Evolutionary conservation across 805 yeast species (phyloP), one percentile per base, ranked within the genome.

Genomic region (Hermanozyma aechmeae): DNA sequence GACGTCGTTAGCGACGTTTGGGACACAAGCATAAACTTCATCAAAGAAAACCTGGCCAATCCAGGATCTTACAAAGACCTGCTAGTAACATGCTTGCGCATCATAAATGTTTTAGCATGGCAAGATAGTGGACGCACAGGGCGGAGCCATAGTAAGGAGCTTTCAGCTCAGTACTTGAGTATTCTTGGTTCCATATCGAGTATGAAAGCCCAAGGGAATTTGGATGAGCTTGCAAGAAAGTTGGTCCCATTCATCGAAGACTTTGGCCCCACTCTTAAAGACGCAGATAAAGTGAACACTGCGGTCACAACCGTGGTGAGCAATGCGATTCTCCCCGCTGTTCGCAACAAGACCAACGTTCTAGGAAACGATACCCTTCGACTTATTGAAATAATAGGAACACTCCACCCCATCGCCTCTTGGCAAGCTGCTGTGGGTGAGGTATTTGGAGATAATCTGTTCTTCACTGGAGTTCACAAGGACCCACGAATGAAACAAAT

Each of bases 1-100:
- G 94, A 85, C 42, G 74, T 83, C 0, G 59, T 85, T 27, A 86
- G 80, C 34, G 97, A 89, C 33, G 68, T 86, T 13, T 89, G 86
- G 77, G 50, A 51, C 7, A 70, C 67, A 14, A 57, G 78, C 19
- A 56, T 72, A 15, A 48, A 50, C 2, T 86, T 82, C 39, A 58
- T 83, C 39, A 76, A 66, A 38, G 85, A 76, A 4, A 68, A 75
- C 0, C 40, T 65, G 17, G 50, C 68, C 3, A 71, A 73, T 39
- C 51, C 67, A 12, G 42, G 58, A 5, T 42, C 56, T 4, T 82
- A 72, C 48, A 67, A 64, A 30, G 49, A 50, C 3, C 46, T 79
- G 1, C 52, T 76, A 23, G 68, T 83, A 3, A 65, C 64, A 21
- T 39, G 79, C 4, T 53, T 87, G 24, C 65, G 61, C 25, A 64